Evolutionary conservation across 768 basidiomycete genomes (phyloP), one percentile per base, ranked within the genome.

Genomic region (Lentinula lateritia): DNA sequence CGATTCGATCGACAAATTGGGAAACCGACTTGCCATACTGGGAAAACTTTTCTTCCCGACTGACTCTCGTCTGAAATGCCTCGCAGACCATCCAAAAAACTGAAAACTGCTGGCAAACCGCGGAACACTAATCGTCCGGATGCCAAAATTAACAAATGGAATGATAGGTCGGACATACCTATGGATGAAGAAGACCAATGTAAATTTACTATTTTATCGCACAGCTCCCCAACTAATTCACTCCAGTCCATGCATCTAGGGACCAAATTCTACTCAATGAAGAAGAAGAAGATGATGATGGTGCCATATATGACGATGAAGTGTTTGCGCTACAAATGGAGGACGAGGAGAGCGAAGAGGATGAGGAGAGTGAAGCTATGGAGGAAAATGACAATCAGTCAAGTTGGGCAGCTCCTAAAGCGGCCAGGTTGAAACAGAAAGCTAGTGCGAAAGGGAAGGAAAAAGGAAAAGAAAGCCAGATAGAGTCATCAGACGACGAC

Each of bases 121-220:
- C 82, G 83, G 32, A 74, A 79, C 10, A 67, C 83, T 4, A 76
- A 83, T 66, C 80, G 78, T 61, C 77, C 75, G 38, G 83, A 86
- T 52, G 73, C 76, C 28, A 83, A 74, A 64, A 67, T 90, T 10
- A 82, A 82, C 62, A 82, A 83, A 72, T 92, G 91, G 90, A 80
- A 90, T 63, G 85, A 78, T 38, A 65, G 73, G 23, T 77, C 79
- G 6, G 92, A 93, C 67, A 83, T 93, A 58, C 88, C 87, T 9
- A 69, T 89, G 64, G 90, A 93, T 66, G 88, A 86, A 66, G 89
- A 91, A 69, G 91, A 93, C 69, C 80, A 87, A 68, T 92, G 91
- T 92, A 67, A 64, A 87, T 78, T 60, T 1, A 34, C 23, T 10
- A 13, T 13, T 5, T 62, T 36, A 15, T 1, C 41, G 65, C 58